Base-by-base conservation (phyloP, 768 basidiomycete species). In the Dacryopinax spathularia region DNA sequence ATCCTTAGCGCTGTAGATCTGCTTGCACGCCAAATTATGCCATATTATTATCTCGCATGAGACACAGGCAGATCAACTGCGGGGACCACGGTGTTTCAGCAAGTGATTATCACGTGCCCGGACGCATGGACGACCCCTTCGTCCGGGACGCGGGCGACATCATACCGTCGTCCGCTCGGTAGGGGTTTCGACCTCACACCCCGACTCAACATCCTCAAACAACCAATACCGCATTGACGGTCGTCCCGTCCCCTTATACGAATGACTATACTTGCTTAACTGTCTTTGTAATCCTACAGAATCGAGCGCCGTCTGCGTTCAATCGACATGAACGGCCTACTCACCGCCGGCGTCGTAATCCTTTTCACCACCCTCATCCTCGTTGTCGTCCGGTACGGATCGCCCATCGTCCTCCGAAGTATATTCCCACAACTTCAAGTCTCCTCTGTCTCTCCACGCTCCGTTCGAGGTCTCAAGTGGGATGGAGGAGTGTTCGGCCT, bases 401-500 rank as follows among this genome's bases (percentile, higher is more conserved):
- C 81, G 1, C 88, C 88, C 61, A 84, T 81, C 74, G 71, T 85
- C 44, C 77, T 89, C 33, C 76, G 79, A 60, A 77, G 79, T 41
- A 74, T 83, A 62, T 85, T 85, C n/a, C 73, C 69, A 34, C 79
- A 79, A 67, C 75, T 89, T 65, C 83, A 84, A 33, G 78, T 89
- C 34, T 81, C 84, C 37, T 88, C 85, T 71, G 80, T 89, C 63
- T 89, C 88, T 70, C 75, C 87, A 36, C 81, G 86, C 62, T 91
- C 88, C 20, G 82, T 91, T 65, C 84, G 87, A 62, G 88, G 88
- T 34, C 75, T 90, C 22, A 88, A 85, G 72, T 79, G 88, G 65
- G 79, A 82, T 48, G 77, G 76, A 33, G 84, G 84, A 31, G 73
- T 71, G 60, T 75, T 78, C 62, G 81, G 79, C 29, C 81, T 81